These are phyloP conservation scores for Solanum boliviense DNA, from an alignment of 257 asterid species.

Conservation along the genomic window DNA sequence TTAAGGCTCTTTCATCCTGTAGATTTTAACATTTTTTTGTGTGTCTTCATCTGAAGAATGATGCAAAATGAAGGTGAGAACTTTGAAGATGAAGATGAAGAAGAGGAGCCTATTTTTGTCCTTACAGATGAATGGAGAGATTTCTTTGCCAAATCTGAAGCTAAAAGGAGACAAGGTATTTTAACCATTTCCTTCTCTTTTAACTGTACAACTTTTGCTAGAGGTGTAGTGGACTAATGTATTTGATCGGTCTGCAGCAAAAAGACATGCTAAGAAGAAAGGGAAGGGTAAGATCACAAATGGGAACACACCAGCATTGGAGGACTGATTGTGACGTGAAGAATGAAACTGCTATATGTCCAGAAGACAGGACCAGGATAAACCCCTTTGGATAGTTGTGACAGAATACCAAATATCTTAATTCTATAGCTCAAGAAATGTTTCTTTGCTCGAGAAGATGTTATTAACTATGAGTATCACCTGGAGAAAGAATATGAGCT, in stretches of 20 bases:
- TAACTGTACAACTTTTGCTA: background rate
- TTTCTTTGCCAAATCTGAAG: slow-evolving; percentile 83
- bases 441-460: background rate
- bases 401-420: background rate
- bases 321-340: background rate
- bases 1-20: background rate
- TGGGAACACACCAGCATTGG: background rate
- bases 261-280: slow-evolving; percentile 41
- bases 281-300: slow-evolving; percentile 17
- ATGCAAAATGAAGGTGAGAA: slow-evolving; percentile 20
- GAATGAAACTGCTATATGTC: background rate
- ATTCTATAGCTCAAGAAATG: background rate
- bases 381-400: background rate
- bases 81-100: slow-evolving; percentile 50
- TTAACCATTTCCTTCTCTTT: background rate
- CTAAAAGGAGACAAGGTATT: slow-evolving; percentile 62
- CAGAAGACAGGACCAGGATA: background rate
- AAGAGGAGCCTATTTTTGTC: slow-evolving; percentile 60
- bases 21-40: background rate
- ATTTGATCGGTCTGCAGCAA: slow-evolving; percentile 35
- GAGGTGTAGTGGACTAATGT: background rate
- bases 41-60: slow-evolving; percentile 10
- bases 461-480: background rate
- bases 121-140: slow-evolving; percentile 91
- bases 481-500: background rate